phyloP scores from a whole-genome alignment of 495 filamentous ascomycete species.

The Rusavskia elegans region DNA sequence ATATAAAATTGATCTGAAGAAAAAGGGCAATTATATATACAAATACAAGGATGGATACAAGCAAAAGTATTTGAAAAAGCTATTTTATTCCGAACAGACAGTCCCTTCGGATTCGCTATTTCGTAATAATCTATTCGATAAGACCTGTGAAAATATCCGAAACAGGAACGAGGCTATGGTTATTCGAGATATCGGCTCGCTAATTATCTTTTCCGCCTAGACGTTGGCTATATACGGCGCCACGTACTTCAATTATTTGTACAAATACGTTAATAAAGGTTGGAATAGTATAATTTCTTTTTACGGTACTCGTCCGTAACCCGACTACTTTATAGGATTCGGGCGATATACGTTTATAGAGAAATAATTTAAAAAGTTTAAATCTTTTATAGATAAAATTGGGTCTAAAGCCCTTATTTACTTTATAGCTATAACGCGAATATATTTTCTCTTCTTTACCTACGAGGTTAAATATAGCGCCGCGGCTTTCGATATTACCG shows the following conservation, averaged over 20 bases:
- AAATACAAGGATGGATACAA: constrained; percentile 15
- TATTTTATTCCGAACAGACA: too few species aligned
- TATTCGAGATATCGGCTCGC: constrained; percentile 21
- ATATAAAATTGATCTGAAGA: constrained; percentile 19
- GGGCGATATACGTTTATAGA: constrained; percentile 23
- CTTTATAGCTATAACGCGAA: constrained; percentile 24
- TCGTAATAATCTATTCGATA: constrained; percentile 19
- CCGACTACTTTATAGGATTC: constrained; percentile 29
- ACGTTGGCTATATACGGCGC: constrained; percentile 14
- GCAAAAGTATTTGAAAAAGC: too few species aligned
- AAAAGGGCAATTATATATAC: constrained; percentile 26
- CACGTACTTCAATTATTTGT: constrained; percentile 17
- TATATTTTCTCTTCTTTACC: constrained; percentile 27
- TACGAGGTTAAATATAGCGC: constrained; percentile 23
- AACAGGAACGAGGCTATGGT: constrained; percentile 23
- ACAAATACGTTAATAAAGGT: constrained; percentile 27
- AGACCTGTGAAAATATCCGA: constrained; percentile 15
- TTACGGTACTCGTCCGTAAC: constrained; percentile 21
- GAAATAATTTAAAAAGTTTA: constrained; percentile 24
- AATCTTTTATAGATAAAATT: constrained; percentile 18
- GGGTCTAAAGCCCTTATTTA: constrained; percentile 8
- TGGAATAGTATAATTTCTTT: constrained; percentile 24
- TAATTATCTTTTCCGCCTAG: constrained; percentile 25
- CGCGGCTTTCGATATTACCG: constrained; percentile 19
- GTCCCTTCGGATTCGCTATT: constrained; percentile 22